These are phyloP conservation scores for Chaetoceros muelleri DNA, from an alignment of 108 stramenopile species.

Conservation along the genomic window DNA sequence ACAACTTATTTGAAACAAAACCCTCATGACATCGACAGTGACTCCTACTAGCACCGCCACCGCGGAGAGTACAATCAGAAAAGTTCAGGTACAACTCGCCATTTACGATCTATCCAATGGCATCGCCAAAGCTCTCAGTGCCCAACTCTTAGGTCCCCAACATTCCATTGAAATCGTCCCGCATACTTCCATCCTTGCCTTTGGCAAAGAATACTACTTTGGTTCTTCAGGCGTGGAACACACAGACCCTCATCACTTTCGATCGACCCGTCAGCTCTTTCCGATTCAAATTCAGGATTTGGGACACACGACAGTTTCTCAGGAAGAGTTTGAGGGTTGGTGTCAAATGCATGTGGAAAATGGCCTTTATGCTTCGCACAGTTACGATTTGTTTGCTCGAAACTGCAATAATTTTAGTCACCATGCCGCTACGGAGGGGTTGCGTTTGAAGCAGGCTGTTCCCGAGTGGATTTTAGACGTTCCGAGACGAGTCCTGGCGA, in stretches of 20 bases:
- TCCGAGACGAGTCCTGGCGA: conserved; percentile 41
- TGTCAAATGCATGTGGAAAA: conserved; percentile 26
- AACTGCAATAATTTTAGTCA: conserved; percentile 74
- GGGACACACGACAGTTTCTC: conserved; percentile 36
- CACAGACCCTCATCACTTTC: conserved; percentile 27
- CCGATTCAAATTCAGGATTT: conserved; percentile 40
- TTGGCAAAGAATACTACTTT: conserved; percentile 67
- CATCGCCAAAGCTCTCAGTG: conserved; percentile 49
- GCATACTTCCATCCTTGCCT: conserved; percentile 54
- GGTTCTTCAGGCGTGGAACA: conserved; percentile 45
- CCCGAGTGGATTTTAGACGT: conserved; percentile 60
- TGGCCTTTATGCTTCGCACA: conserved; percentile 15
- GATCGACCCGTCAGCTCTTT: conserved; percentile 24
- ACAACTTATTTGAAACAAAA: too few species aligned
- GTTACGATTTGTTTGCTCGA: conserved; percentile 49
- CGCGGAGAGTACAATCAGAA: background rate
- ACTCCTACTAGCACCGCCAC: too few species aligned
- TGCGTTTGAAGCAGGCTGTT: conserved; percentile 32
- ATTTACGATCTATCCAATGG: conserved; percentile 66
- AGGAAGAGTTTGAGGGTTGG: conserved; percentile 59
- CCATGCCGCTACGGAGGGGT: conserved; percentile 46
- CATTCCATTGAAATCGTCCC: conserved; percentile 67
- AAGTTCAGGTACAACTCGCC: conserved; percentile 43
- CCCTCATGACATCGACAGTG: too few species aligned
- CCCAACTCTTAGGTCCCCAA: conserved; percentile 57